Evolutionary conservation across 2,329 filamentous ascomycete genomes (phyloP).

Genomic region (Clonostachys sp.): DNA sequence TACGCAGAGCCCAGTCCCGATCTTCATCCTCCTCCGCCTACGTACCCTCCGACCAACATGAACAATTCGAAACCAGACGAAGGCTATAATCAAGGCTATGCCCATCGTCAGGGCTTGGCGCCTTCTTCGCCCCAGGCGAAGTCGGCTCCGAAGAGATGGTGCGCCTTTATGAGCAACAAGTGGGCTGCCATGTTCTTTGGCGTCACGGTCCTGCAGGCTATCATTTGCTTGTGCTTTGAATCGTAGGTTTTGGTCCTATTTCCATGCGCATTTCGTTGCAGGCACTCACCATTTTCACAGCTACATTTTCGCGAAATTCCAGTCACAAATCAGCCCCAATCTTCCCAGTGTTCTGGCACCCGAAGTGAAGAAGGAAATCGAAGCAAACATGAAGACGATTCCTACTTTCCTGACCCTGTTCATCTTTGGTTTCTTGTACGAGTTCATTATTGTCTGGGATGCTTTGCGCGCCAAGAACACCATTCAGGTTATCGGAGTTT

Average conservation of each 20-base stretch:
- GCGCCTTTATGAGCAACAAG: constrained; percentile 71
- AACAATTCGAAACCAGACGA: constrained; percentile 7
- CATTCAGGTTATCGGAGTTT: constrained; percentile 95
- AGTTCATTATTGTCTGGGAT: constrained; percentile 87
- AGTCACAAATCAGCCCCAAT: constrained; percentile 46
- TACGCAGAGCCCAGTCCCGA: constrained; percentile 16
- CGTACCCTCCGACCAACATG: constrained; percentile 18
- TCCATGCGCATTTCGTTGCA: neutral
- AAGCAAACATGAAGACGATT: constrained; percentile 65
- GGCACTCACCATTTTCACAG: constrained; percentile 35
- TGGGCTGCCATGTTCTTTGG: constrained; percentile 89
- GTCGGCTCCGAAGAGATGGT: constrained; percentile 29
- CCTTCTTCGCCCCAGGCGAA: constrained; percentile 20
- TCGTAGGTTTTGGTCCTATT: constrained; percentile 54
- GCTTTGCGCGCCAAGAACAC: constrained; percentile 94
- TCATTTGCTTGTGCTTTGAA: constrained; percentile 79
- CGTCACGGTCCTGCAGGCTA: constrained; percentile 69
- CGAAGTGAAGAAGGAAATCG: constrained; percentile 21
- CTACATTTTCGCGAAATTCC: constrained; percentile 87
- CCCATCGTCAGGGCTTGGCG: constrained; percentile 27
- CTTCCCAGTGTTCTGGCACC: constrained; percentile 20
- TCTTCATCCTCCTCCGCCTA: constrained; percentile 11
- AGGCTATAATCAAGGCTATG: constrained; percentile 25
- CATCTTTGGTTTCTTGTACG: constrained; percentile 95
- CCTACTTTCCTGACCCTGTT: constrained; percentile 94